A percentile compares a stretch with the other conserved stretches of the same genome.
Evolutionary conservation across 225 moss, liverwort and hornwort species (phyloP).

Genomic region (Anthoceros angustus): DNA sequence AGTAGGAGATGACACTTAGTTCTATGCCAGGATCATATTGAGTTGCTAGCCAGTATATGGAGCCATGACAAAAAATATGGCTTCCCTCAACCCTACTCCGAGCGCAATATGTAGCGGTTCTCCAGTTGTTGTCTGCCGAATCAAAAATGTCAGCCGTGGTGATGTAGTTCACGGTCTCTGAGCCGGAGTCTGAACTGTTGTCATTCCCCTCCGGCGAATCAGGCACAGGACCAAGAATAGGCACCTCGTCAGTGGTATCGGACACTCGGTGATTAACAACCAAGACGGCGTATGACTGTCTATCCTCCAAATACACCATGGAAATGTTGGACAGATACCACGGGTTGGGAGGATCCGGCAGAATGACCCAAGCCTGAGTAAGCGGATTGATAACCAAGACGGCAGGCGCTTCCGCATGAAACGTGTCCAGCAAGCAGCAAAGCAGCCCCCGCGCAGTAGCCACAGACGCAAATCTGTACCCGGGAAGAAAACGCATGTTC

Average conservation of each 20-base stretch:
- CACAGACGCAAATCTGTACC: background rate
- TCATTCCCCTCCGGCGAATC: background rate
- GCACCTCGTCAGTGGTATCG: background rate
- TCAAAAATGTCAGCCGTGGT: background rate
- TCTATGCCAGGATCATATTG: background rate
- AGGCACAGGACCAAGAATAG: background rate
- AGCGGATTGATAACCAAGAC: background rate
- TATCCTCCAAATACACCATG: background rate
- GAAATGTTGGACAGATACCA: background rate
- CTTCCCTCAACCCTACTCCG: background rate
- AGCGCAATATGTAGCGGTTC: background rate
- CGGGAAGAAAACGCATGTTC: background rate
- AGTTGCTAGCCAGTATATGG: slow-evolving; percentile 1
- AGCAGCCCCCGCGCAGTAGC: background rate
- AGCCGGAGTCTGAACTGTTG: background rate
- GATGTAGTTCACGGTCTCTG: background rate
- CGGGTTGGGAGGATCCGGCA: background rate
- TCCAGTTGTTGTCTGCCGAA: background rate
- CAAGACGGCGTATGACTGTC: background rate
- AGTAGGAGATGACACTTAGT: background rate
- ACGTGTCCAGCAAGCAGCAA: background rate
- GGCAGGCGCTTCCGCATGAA: background rate
- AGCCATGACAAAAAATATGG: slow-evolving; percentile 3
- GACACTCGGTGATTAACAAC: background rate
- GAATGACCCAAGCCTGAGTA: background rate